Evolutionary conservation across 345 rosid species (phyloP).

Genomic region (Kandelia obovata): DNA sequence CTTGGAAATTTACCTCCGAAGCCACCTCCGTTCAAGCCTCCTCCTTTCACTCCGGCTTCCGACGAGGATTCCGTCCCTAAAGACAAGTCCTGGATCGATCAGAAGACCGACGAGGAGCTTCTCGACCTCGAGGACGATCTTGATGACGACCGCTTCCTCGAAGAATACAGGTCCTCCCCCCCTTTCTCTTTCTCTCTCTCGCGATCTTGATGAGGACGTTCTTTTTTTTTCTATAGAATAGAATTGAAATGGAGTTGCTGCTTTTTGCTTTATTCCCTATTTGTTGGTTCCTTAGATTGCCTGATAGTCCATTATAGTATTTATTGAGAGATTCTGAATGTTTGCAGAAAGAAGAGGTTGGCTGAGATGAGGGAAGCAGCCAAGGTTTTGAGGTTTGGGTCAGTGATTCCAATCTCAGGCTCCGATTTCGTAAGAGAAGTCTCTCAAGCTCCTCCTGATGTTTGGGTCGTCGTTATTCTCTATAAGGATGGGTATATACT

Average conservation of each 20-base stretch:
- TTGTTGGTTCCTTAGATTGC: not conserved
- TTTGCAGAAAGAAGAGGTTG: conserved; percentile 82
- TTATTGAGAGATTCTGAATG: not conserved
- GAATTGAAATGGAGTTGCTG: not conserved
- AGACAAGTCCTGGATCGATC: conserved; percentile 71
- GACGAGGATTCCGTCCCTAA: conserved; percentile 68
- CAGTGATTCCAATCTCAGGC: conserved; percentile 82
- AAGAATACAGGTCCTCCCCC: conserved; percentile 64
- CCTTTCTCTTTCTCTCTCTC: not conserved
- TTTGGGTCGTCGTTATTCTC: conserved; percentile 90
- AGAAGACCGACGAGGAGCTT: conserved; percentile 76
- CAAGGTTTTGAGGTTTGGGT: conserved; percentile 62
- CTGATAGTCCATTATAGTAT: not conserved
- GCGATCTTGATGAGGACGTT: not conserved
- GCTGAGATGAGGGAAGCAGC: conserved; percentile 75
- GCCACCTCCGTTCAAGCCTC: conserved; percentile 84
- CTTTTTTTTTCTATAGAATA: not conserved
- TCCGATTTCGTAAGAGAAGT: conserved; percentile 90
- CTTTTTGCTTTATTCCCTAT: not conserved
- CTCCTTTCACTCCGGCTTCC: conserved; percentile 62
- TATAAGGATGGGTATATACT: conserved; percentile 76
- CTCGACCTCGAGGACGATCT: conserved; percentile 84
- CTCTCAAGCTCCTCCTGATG: conserved; percentile 85
- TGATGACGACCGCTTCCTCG: conserved; percentile 86
- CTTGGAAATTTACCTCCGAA: conserved; percentile 83